phyloP scores from a whole-genome alignment of 164 flowering plant species.

The Buxus sempervirens region DNA sequence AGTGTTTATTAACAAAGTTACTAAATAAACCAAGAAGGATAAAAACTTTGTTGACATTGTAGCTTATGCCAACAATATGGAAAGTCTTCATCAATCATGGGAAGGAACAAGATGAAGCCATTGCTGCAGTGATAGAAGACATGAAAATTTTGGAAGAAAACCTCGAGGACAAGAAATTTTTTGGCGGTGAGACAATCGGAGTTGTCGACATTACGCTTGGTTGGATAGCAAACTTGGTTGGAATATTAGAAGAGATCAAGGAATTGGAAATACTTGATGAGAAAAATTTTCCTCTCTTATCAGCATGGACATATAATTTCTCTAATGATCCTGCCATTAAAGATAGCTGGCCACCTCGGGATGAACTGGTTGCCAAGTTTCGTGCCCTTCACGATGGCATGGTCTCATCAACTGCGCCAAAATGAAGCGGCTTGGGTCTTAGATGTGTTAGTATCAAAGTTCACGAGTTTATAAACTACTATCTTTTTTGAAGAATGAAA shows the following conservation, averaged over 20 bases:
- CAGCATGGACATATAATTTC: conserved; percentile 21
- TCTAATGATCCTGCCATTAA: conserved; percentile 16
- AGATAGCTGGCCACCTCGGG: conserved; percentile 28
- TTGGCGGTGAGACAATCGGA: conserved; percentile 29
- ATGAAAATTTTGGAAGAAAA: conserved; percentile 23
- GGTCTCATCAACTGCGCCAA: too few species aligned
- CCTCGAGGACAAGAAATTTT: conserved; percentile 28
- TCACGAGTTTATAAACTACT: too few species aligned
- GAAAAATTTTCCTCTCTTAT: conserved; percentile 21
- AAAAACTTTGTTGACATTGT: not conserved
- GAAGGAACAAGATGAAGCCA: conserved; percentile 22
- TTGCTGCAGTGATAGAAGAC: conserved; percentile 6
- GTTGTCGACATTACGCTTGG: conserved; percentile 28
- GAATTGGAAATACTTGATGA: conserved; percentile 13
- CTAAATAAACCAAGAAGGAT: too few species aligned
- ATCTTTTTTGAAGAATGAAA: too few species aligned
- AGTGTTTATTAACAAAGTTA: too few species aligned
- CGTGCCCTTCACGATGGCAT: conserved; percentile 15
- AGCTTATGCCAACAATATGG: conserved; percentile 24
- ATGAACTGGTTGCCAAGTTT: conserved; percentile 24
- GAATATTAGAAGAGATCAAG: conserved; percentile 18
- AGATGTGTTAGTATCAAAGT: too few species aligned
- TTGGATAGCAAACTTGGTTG: conserved; percentile 21
- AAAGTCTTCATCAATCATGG: conserved; percentile 13
- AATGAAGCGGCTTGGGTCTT: too few species aligned